Evolutionary conservation across 805 yeast genomes (phyloP), one percentile per base, ranked within the genome.

Genomic region (Starmerella tilneyi): DNA sequence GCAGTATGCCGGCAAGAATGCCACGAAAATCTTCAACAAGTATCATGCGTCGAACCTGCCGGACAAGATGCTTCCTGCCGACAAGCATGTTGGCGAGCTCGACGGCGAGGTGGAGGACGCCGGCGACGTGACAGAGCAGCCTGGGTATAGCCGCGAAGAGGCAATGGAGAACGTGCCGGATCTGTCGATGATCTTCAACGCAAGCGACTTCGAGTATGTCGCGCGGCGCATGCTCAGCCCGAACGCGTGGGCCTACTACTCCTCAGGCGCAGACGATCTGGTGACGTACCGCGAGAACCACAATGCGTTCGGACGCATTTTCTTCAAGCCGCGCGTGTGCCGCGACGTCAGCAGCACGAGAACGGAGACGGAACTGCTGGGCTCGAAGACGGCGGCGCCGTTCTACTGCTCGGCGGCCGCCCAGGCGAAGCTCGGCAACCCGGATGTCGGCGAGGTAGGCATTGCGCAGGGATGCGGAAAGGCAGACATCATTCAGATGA

Each of bases 191-290:
- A 72, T 88, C 47, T 74, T 78, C 59, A 88, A 88, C 57, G 56
- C 84, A 45, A 79, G 76, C 55, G 97, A 89, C 60, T 86, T 89
- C 59, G 97, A 89, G 62, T 74, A 76, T 55, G 75, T 89, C 40
- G 96, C 97, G 3, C 72, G 84, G 43, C 74, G 78, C 47, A 80
- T 83, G 31, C 68, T 89, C 70, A 73, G 83, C 21, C 76, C 74
- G 43, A 73, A 74, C 28, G 96, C 92, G 0, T 84, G 96, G 92
- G 92, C 92, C 5, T 89, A 89, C 63, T 88, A 88, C 61, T 81
- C 94, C 4, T 76, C 86, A 21, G 97, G 89, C 9, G 73, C 94
- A n/a, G 96, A 88, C 62, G 96, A 88, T 61, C 96, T 89, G 65
- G 75, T 89, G 51, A 74, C 95, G 3, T 61, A 83, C 57, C 73